A percentile compares a stretch with the other conserved stretches of the same genome.
Evolutionary conservation across 2,329 filamentous ascomycete genomes (phyloP).

Genomic region (Stylonectria norvegica): DNA sequence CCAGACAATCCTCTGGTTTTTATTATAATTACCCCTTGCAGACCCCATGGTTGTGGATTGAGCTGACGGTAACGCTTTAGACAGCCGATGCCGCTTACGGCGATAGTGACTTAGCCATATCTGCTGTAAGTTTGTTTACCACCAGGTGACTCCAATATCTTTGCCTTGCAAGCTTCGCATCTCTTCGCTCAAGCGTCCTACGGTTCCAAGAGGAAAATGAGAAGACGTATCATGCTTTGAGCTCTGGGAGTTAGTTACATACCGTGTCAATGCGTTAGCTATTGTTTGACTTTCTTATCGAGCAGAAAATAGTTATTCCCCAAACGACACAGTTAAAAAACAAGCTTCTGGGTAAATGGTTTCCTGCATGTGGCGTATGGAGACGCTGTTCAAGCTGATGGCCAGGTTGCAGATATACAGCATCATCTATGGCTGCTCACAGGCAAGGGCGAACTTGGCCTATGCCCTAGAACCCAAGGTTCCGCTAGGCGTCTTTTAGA

Average conservation of each 20-base stretch:
- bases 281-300: not conserved
- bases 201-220: not conserved
- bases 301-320: not conserved
- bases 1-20: not conserved
- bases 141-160: not conserved
- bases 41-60: not conserved
- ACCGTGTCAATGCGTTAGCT: not conserved
- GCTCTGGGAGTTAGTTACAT: not conserved
- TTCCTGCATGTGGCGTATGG: not conserved
- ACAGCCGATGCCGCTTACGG: not conserved
- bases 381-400: not conserved
- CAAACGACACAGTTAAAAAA: not conserved
- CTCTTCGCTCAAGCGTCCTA: not conserved
- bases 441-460: conserved; percentile 1
- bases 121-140: not conserved
- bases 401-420: conserved; percentile 3
- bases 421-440: conserved; percentile 8
- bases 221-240: not conserved
- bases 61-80: not conserved
- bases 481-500: conserved; percentile 3
- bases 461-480: not conserved
- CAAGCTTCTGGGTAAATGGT: not conserved
- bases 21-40: not conserved
- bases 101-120: not conserved
- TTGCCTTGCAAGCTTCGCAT: not conserved